Evolutionary conservation across 2,329 filamentous ascomycete species (phyloP), one percentile per base, ranked within the genome.

Genomic region (Trichoderma afroharzianum): DNA sequence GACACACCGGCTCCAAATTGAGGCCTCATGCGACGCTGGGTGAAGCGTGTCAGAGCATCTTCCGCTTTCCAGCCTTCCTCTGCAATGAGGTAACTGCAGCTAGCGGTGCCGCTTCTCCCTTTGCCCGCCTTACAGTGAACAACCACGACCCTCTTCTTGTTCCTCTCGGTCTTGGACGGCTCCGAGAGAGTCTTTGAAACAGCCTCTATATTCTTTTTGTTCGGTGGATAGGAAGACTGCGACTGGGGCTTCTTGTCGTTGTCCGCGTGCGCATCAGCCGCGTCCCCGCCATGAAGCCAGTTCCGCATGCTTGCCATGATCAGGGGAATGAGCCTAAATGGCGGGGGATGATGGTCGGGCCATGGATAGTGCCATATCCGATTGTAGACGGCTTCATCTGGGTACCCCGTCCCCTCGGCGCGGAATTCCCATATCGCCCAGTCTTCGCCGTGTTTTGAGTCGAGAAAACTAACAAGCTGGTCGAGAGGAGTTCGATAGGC

Each of bases 401-500:
- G 94, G 78, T 99, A 99, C 1, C 96, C 96, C 0, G 96, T 98
- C 6, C 96, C 96, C 80, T 99, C 96, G 43, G 94, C 96, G 59
- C 96, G 91, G 77, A 99, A 99, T 82, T 99, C 96, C 94, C 95
- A 99, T 77, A 99, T 97, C 3, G 92, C 90, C 96, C 96, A 99
- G 74, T 96, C 85, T 30, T 90, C 83, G 32, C 88, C 91, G 82
- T 99, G 96, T 77, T 94, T 93, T 58, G 87, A 84, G 82, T 98
- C 94, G 74, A 99, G 91, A 80, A 95, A 99, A 74, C 89, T 88
- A 72, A 98, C 93, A 26, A 99, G 89, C 50, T 91, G 88, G 78
- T 97, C 92, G 63, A 97, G 90, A 0, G 95, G 95, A 79, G 97
- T 99, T 78, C 96, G 93, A 82, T 98, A 99, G 72, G 94, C 94